Percentiles rank a stretch among this genome's conserved stretches.
phyloP scores from a whole-genome alignment of 2,329 filamentous ascomycete genomes.

The Neonectria faginata region DNA sequence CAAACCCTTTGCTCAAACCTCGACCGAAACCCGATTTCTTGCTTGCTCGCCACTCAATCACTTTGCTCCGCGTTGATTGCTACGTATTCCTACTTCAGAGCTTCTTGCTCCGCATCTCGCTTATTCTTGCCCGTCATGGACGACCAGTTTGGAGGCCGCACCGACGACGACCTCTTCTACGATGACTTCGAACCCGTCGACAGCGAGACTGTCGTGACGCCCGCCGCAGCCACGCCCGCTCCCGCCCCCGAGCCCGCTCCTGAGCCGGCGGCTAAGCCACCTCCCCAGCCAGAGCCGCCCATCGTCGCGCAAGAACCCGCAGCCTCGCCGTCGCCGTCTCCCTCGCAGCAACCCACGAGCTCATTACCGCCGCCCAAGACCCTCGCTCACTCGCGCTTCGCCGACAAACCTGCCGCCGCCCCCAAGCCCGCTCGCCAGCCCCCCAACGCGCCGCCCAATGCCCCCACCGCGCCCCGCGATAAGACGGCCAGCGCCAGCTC shows the following conservation, averaged over 20 bases:
- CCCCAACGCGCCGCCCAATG: conserved; percentile 47
- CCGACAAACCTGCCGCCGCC: conserved; percentile 45
- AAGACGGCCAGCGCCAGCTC: conserved; percentile 51
- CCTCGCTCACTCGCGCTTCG: conserved; percentile 50
- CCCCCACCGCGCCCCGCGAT: conserved; percentile 48
- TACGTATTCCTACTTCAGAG: not conserved
- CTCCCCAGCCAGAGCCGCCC: conserved; percentile 28
- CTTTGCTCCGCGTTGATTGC: not conserved
- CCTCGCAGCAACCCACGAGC: conserved; percentile 2
- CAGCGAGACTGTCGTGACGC: conserved; percentile 48
- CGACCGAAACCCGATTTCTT: not conserved
- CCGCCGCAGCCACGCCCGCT: conserved; percentile 31
- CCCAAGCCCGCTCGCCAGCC: conserved; percentile 35
- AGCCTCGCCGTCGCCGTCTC: conserved; percentile 13
- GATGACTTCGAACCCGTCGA: conserved; percentile 71
- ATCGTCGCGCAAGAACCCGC: conserved; percentile 26
- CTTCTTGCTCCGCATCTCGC: not conserved
- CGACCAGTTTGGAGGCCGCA: conserved; percentile 70
- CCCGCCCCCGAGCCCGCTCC: conserved; percentile 29
- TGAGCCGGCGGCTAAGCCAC: conserved; percentile 20
- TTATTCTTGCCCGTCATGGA: conserved; percentile 58
- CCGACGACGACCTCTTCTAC: conserved; percentile 72
- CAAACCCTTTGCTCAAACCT: conserved; percentile 5
- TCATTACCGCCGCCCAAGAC: conserved; percentile 37
- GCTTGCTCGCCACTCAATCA: not conserved